Evolutionary conservation across 2,329 filamentous ascomycete genomes (phyloP).

Genomic region (Aspergillus hiratsukae): DNA sequence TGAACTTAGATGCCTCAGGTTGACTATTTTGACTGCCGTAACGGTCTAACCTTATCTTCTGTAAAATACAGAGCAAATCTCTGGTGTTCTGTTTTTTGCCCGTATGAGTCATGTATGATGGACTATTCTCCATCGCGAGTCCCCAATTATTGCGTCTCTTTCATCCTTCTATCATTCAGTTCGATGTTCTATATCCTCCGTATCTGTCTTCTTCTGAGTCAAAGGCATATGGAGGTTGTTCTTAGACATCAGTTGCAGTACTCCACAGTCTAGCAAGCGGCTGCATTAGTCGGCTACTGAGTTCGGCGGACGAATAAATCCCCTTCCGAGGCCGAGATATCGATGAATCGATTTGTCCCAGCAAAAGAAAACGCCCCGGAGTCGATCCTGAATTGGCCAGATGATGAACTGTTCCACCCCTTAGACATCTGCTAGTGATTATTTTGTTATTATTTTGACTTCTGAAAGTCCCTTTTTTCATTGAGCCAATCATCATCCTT

Average conservation of each 20-base stretch:
- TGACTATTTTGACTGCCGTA: neutral
- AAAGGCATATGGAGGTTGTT: neutral
- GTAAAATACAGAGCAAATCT: neutral
- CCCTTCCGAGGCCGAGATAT: neutral
- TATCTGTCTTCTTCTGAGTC: neutral
- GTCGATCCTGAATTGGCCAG: neutral
- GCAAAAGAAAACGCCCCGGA: neutral
- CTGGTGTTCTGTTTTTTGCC: neutral
- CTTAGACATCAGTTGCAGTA: neutral
- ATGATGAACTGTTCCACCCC: neutral
- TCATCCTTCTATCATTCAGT: neutral
- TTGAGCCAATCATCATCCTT: neutral
- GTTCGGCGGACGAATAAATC: neutral
- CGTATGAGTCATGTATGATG: too few species aligned
- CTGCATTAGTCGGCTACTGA: too few species aligned
- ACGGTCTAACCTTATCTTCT: neutral
- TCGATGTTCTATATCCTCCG: neutral
- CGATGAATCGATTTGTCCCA: neutral
- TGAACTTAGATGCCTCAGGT: neutral
- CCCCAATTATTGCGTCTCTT: neutral
- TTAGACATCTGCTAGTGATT: neutral
- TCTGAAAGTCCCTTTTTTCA: neutral
- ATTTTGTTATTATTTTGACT: neutral
- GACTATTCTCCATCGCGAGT: too few species aligned
- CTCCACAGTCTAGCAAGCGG: too few species aligned